phyloP scores from a whole-genome alignment of 148 eudicot genomes.

The Cornus florida region DNA sequence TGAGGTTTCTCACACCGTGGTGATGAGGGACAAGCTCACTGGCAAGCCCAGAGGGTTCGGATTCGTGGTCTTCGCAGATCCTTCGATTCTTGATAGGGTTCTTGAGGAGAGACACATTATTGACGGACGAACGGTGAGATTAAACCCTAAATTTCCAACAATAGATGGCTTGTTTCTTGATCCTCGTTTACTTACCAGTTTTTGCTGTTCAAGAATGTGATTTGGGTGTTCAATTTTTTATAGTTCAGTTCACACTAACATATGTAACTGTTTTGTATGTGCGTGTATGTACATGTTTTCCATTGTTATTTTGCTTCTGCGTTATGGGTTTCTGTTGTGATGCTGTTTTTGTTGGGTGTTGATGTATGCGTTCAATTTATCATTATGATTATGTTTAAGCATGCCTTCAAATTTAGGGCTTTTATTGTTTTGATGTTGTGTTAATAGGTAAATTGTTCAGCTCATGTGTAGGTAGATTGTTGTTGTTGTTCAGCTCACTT shows the following conservation, averaged over 20 bases:
- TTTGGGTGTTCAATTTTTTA: not conserved
- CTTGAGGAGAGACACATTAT: not conserved
- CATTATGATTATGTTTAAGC: not conserved
- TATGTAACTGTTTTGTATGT: no score
- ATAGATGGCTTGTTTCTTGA: not conserved
- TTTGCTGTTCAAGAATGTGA: not conserved
- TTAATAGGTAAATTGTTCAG: no score
- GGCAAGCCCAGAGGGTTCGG: slow-evolving; percentile 90
- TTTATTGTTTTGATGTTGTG: no score
- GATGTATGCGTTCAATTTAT: not conserved
- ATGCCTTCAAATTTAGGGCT: not conserved
- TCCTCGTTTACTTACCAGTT: not conserved
- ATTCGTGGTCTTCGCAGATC: slow-evolving; percentile 79
- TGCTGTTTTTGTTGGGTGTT: not conserved
- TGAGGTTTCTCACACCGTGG: slow-evolving; percentile 63
- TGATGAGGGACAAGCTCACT: slow-evolving; percentile 74
- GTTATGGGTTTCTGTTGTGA: no score
- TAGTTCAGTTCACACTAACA: not conserved
- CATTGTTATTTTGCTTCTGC: no score
- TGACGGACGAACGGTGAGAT: no score
- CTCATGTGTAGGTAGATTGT: no score
- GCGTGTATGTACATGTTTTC: no score
- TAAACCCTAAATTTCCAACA: no score
- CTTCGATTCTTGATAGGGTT: slow-evolving; percentile 8
- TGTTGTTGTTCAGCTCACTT: no score